phyloP scores from a whole-genome alignment of 208 protist genomes.

The Kentomonas sorsogonicus region DNA sequence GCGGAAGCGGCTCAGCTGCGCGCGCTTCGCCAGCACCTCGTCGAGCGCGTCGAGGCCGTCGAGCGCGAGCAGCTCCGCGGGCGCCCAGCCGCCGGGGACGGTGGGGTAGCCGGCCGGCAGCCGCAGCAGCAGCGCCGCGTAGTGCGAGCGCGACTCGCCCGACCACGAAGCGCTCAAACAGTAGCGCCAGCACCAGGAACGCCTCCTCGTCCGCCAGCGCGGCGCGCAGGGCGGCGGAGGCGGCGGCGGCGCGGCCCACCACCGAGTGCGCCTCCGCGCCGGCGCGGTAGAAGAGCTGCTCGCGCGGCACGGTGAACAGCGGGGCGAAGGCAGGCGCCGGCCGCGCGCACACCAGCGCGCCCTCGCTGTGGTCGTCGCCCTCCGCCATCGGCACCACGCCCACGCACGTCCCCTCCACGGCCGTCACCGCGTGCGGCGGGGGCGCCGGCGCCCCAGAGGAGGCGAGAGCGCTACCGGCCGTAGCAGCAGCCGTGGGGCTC shows the following conservation, averaged over 20 bases:
- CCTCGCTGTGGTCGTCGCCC: constrained; percentile 45
- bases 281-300: constrained; percentile 57
- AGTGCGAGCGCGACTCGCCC: constrained; percentile 49
- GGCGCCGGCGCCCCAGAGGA: no score
- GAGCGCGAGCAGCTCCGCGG: constrained; percentile 60
- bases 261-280: constrained; percentile 46
- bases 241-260: constrained; percentile 43
- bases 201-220: constrained; percentile 63
- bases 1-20: constrained; percentile 42
- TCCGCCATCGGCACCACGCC: constrained; percentile 31
- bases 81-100: constrained; percentile 65
- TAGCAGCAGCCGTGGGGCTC: no score
- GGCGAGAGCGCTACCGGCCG: no score
- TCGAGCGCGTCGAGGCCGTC: constrained; percentile 76
- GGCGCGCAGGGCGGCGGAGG: constrained; percentile 25
- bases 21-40: constrained; percentile 59
- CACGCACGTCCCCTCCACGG: not conserved
- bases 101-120: constrained; percentile 67
- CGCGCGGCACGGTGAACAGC: constrained; percentile 69
- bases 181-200: constrained; percentile 66
- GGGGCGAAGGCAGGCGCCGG: constrained; percentile 39
- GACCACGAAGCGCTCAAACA: constrained; percentile 70
- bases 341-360: constrained; percentile 51
- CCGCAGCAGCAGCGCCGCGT: constrained; percentile 38
- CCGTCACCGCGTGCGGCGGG: not conserved